A percentile compares a stretch with the other conserved stretches of the same genome.
These are phyloP conservation scores for Westerdykella ornata DNA, from an alignment of 2,329 filamentous ascomycete species.

Conservation along the genomic window DNA sequence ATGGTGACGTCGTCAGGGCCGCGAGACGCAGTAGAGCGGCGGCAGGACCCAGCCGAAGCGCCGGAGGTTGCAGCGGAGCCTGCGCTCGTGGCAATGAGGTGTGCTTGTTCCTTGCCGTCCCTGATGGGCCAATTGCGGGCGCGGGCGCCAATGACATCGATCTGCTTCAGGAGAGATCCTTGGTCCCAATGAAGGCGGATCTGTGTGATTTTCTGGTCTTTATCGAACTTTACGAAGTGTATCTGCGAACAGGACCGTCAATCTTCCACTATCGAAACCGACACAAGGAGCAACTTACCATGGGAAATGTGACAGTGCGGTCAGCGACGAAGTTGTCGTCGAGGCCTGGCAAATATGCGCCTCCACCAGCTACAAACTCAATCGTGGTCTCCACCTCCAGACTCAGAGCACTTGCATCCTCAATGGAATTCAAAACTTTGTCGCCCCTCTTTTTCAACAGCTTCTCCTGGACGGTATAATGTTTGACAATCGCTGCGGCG, in stretches of 20 bases:
- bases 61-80: conserved; percentile 28
- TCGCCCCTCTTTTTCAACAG: conserved; percentile 79
- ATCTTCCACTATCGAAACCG: conserved; percentile 5
- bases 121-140: conserved; percentile 93
- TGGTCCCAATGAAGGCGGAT: conserved; percentile 95
- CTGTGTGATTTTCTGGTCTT: conserved; percentile 69
- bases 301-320: conserved; percentile 67
- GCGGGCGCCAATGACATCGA: conserved; percentile 85
- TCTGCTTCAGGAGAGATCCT: conserved; percentile 80
- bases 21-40: conserved; percentile 30
- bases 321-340: conserved; percentile 93
- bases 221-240: conserved; percentile 82
- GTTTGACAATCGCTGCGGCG: conserved; percentile 71
- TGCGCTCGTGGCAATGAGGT: conserved; percentile 61
- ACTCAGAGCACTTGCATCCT: conserved; percentile 62
- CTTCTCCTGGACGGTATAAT: conserved; percentile 63
- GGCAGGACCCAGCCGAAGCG: conserved; percentile 25
- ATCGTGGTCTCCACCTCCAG: conserved; percentile 76
- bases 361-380: conserved; percentile 74
- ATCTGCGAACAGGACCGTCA: conserved; percentile 19
- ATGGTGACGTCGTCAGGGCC: conserved; percentile 29
- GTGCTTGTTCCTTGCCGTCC: conserved; percentile 76
- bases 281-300: conserved; percentile 54
- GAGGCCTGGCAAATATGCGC: conserved; percentile 76
- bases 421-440: conserved; percentile 65